A percentile compares a stretch with the other conserved stretches of the same genome.
Evolutionary conservation across 495 filamentous ascomycete species (phyloP).

Genomic region (Hypoxylon fuscum): DNA sequence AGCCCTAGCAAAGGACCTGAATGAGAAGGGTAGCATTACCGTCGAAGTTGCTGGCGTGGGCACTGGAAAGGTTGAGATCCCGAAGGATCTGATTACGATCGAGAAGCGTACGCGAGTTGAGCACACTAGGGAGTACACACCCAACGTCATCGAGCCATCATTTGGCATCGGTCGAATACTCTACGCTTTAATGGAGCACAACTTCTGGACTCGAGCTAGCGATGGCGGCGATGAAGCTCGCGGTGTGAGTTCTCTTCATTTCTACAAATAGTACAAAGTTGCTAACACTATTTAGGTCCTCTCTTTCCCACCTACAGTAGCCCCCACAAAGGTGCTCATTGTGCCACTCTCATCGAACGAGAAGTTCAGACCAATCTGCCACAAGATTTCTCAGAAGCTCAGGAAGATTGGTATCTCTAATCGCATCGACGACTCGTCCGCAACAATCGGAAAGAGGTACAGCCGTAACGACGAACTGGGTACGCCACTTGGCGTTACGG

Average conservation of each 20-base stretch:
- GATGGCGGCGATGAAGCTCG: constrained; percentile 75
- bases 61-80: constrained; percentile 65
- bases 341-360: constrained; percentile 73
- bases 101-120: constrained; percentile 63
- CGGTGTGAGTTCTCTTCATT: constrained; percentile 58
- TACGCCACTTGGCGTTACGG: constrained; percentile 73
- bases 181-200: constrained; percentile 70
- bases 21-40: constrained; percentile 61
- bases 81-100: constrained; percentile 65
- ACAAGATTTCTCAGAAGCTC: constrained; percentile 66
- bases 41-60: constrained; percentile 64
- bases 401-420: constrained; percentile 67
- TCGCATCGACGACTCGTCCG: constrained; percentile 72
- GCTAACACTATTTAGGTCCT: constrained; percentile 62
- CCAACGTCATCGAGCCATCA: constrained; percentile 77
- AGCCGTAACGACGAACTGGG: constrained; percentile 78
- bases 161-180: constrained; percentile 77
- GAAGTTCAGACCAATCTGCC: constrained; percentile 66
- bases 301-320: constrained; percentile 76
- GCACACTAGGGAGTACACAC: constrained; percentile 68
- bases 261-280: neutral
- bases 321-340: constrained; percentile 80
- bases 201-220: constrained; percentile 69
- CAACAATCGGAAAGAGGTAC: constrained; percentile 79
- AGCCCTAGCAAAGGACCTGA: constrained; percentile 59